Percentiles rank a stretch among this genome's conserved stretches.
These are phyloP conservation scores for Podaxis sp. DNA, from an alignment of 768 basidiomycete genomes.

Conservation along the genomic window DNA sequence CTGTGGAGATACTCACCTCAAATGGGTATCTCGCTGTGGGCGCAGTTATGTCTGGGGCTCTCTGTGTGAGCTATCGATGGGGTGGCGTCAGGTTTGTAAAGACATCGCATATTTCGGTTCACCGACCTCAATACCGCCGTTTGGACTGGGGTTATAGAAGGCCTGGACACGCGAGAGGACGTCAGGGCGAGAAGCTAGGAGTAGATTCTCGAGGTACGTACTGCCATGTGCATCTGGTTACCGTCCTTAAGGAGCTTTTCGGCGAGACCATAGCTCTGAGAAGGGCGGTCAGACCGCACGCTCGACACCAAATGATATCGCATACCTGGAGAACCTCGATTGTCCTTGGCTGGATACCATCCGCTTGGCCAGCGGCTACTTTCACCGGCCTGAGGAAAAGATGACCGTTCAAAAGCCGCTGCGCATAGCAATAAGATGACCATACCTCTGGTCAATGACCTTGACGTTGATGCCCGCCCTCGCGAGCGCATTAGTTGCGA, in stretches of 20 bases:
- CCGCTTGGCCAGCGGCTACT: constrained; percentile 55
- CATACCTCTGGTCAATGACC: constrained; percentile 59
- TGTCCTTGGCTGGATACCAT: constrained; percentile 57
- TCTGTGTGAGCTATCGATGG: constrained; percentile 51
- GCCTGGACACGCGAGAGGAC: constrained; percentile 39
- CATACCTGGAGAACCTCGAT: constrained; percentile 53
- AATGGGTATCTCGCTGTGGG: constrained; percentile 69
- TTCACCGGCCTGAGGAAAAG: constrained; percentile 38
- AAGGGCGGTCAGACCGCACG: background rate
- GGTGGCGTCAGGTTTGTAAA: background rate
- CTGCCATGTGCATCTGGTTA: constrained; percentile 68
- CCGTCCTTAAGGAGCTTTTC: constrained; percentile 62
- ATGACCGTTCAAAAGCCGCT: background rate
- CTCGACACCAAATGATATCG: background rate
- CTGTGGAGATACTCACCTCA: constrained; percentile 42
- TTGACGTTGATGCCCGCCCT: constrained; percentile 56
- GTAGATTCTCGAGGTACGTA: constrained; percentile 30
- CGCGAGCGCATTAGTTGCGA: constrained; percentile 66
- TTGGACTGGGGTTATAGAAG: constrained; percentile 66
- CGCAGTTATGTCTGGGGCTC: constrained; percentile 60
- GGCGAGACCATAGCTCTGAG: constrained; percentile 74
- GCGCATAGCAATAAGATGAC: background rate
- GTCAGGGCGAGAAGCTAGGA: background rate
- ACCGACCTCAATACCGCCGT: constrained; percentile 58
- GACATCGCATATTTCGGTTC: background rate